These are phyloP conservation scores for Lithospermum erythrorhizon DNA, from an alignment of 257 asterid genomes.

Conservation along the genomic window DNA sequence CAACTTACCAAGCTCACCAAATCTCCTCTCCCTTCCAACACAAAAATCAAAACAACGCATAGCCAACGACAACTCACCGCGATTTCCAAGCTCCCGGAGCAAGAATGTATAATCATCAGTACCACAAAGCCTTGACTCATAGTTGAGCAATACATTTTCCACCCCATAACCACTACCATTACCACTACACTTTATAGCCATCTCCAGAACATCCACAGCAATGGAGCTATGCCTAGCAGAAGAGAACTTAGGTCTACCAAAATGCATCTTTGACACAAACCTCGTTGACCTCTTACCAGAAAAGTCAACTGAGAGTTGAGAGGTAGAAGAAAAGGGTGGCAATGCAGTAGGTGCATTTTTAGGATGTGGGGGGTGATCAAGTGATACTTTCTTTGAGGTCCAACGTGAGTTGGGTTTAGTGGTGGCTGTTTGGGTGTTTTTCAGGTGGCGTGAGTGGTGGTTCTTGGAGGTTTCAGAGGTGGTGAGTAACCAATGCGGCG, in stretches of 20 bases:
- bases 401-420: too few species aligned
- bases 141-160: constrained; percentile 31
- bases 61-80: constrained; percentile 66
- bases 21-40: constrained; percentile 35
- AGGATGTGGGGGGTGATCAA: constrained; percentile 12
- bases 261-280: constrained; percentile 81
- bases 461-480: too few species aligned
- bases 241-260: constrained; percentile 54
- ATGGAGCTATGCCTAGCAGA: constrained; percentile 49
- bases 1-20: constrained; percentile 64
- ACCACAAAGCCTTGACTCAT: constrained; percentile 45
- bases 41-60: constrained; percentile 75
- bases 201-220: constrained; percentile 58
- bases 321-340: constrained; percentile 13
- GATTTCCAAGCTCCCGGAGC: constrained; percentile 76
- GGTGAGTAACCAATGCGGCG: too few species aligned
- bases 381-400: too few species aligned
- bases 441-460: too few species aligned
- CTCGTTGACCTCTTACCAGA: constrained; percentile 82
- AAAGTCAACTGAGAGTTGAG: constrained; percentile 45
- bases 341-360: constrained; percentile 19
- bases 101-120: constrained; percentile 65
- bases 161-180: constrained; percentile 25
- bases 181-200: constrained; percentile 26
- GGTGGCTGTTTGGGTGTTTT: too few species aligned